These are phyloP conservation scores for Erodium trifolium DNA, from an alignment of 441 rosid species.

Conservation along the genomic window DNA sequence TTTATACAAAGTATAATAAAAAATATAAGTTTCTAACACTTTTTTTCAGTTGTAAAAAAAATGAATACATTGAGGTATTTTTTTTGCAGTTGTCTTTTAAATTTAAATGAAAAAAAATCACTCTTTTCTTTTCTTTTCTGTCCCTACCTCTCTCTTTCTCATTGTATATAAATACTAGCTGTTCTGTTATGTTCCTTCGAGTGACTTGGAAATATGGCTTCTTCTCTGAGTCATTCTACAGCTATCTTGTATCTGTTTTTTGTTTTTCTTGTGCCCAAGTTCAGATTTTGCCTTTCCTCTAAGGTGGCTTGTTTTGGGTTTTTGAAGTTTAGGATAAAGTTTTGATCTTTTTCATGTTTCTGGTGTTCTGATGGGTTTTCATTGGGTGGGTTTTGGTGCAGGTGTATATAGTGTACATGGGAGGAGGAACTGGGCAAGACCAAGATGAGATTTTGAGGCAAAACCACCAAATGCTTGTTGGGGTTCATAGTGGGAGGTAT, in stretches of 20 bases:
- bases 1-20: too few relatives aligned
- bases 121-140: neutral
- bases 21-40: too few relatives aligned
- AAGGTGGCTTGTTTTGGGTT: slow-evolving; percentile 21
- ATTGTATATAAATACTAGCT: neutral
- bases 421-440: slow-evolving; percentile 26
- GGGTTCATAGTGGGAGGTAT: slow-evolving; percentile 48
- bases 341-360: neutral
- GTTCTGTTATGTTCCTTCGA: neutral
- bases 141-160: neutral
- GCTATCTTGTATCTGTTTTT: slow-evolving; percentile 14
- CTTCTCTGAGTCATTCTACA: slow-evolving; percentile 5
- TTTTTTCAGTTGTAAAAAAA: too few relatives aligned
- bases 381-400: slow-evolving; percentile 14
- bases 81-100: too few relatives aligned
- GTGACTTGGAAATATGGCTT: neutral
- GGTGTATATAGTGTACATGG: slow-evolving; percentile 50
- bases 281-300: slow-evolving; percentile 22
- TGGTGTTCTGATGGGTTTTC: neutral
- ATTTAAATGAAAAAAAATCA: neutral
- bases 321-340: neutral
- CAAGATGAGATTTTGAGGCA: slow-evolving; percentile 26
- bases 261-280: slow-evolving; percentile 14
- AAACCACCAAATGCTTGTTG: slow-evolving; percentile 38
- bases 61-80: too few relatives aligned